Conservation (phyloP, 371 early-diverging fungal genomes). For the Apophysomyces ossiformis region DNA sequence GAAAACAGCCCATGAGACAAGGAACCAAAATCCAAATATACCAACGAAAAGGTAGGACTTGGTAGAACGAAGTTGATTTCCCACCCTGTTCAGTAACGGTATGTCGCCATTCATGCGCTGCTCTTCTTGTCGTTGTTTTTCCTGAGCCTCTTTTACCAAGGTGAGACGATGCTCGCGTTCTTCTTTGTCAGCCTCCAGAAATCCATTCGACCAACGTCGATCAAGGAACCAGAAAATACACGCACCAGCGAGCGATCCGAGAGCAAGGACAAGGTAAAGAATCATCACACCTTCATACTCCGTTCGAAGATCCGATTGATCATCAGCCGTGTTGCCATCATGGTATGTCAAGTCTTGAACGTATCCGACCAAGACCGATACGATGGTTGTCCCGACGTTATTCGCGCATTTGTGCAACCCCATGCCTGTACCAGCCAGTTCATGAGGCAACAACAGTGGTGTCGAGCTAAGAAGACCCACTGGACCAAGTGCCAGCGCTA, state of each 20-base stretch:
- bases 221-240: conserved; percentile 42
- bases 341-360: conserved; percentile 55
- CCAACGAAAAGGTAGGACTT: conserved; percentile 32
- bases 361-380: conserved; percentile 53
- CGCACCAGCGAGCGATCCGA: conserved; percentile 24
- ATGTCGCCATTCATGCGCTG: conserved; percentile 4
- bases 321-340: conserved; percentile 43
- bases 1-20: conserved; percentile 44
- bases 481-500: conserved; percentile 50
- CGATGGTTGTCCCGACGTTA: conserved; percentile 57
- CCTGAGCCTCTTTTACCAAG: conserved; percentile 29
- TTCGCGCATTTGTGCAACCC: conserved; percentile 56
- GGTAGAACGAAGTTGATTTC: conserved; percentile 27
- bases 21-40: conserved; percentile 41
- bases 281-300: conserved; percentile 54
- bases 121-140: conserved; percentile 28
- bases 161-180: conserved; percentile 41
- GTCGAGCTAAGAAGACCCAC: conserved; percentile 49
- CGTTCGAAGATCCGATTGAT: conserved; percentile 30
- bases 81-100: conserved; percentile 28
- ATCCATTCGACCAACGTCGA: conserved; percentile 33
- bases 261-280: conserved; percentile 39
- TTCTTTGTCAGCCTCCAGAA: conserved; percentile 40
- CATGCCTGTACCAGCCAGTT: conserved; percentile 53
- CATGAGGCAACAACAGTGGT: conserved; percentile 45